These are phyloP conservation scores for Penicillium freii DNA, from an alignment of 2,329 filamentous ascomycete genomes.

Conservation along the genomic window DNA sequence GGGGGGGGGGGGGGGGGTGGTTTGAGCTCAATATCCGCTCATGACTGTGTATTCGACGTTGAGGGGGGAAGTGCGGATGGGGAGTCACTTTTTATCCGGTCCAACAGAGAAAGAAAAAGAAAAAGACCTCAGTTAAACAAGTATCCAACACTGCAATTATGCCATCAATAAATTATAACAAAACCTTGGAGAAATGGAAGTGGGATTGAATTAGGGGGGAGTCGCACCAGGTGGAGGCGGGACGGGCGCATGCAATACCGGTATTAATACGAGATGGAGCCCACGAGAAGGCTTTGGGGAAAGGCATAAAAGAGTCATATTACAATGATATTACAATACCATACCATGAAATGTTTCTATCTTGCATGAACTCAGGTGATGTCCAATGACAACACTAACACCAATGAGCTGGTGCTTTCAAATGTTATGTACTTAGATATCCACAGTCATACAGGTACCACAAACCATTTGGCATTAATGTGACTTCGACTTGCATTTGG, in stretches of 20 bases:
- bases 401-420: neutral
- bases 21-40: constrained; percentile 21
- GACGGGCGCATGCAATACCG: constrained; percentile 3
- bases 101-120: neutral
- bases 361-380: neutral
- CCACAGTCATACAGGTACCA: neutral
- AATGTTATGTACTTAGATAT: neutral
- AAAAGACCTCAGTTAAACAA: neutral
- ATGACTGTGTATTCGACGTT: constrained; percentile 22
- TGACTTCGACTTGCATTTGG: neutral
- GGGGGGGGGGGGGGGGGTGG: neutral
- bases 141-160: neutral
- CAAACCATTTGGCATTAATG: neutral
- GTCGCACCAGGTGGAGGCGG: constrained; percentile 6
- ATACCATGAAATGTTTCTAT: neutral
- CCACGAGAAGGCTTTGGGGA: neutral
- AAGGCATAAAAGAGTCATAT: neutral
- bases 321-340: neutral
- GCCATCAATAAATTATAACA: constrained; percentile 4
- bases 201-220: constrained; percentile 11
- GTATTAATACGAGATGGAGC: constrained; percentile 1
- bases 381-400: neutral
- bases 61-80: constrained; percentile 16
- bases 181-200: constrained; percentile 4
- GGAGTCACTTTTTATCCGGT: constrained; percentile 14